Base-by-base conservation (phyloP, 192 early-diverging fungal species). In the Podila epigama region DNA sequence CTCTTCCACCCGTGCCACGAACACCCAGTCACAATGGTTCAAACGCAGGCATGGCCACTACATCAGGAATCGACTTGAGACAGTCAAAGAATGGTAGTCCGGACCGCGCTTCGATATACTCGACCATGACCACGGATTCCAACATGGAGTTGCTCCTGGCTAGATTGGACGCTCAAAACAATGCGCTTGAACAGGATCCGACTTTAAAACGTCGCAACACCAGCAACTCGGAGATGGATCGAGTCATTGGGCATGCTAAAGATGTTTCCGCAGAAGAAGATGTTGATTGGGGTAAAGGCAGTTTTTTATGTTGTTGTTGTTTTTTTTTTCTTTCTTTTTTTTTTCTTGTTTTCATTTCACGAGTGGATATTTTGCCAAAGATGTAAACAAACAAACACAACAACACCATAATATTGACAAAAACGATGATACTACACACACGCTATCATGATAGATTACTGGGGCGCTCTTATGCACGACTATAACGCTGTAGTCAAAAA, bases 381-480 rank as follows among this genome's bases (percentile, higher is more conserved):
- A n/a, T n/a, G n/a, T n/a, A n/a, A n/a, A n/a, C n/a, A n/a, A n/a
- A n/a, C n/a, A n/a, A n/a, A n/a, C n/a, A n/a, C n/a, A n/a, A n/a
- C n/a, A n/a, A n/a, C n/a, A n/a, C n/a, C n/a, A n/a, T n/a, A n/a
- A n/a, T n/a, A n/a, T n/a, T n/a, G n/a, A n/a, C n/a, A n/a, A n/a
- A n/a, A n/a, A n/a, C n/a, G n/a, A n/a, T n/a, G n/a, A n/a, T n/a
- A n/a, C n/a, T n/a, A n/a, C n/a, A n/a, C n/a, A n/a, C n/a, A n/a
- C n/a, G n/a, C n/a, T n/a, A n/a, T n/a, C n/a, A n/a, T 62, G 29
- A 57, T 77, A 90, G 93, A 99, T 39, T 99, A 98, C 54, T 99
- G 97, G 97, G 93, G 95, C 28, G 84, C 83, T n/a, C 85, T 97
- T 55, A 92, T 98, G 66, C 90, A 91, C 73, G 91, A 97, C 71